A percentile compares a stretch with the other conserved stretches of the same genome.
These are phyloP conservation scores for Leishmania guyanensis DNA, from an alignment of 208 protist species.

Conservation along the genomic window DNA sequence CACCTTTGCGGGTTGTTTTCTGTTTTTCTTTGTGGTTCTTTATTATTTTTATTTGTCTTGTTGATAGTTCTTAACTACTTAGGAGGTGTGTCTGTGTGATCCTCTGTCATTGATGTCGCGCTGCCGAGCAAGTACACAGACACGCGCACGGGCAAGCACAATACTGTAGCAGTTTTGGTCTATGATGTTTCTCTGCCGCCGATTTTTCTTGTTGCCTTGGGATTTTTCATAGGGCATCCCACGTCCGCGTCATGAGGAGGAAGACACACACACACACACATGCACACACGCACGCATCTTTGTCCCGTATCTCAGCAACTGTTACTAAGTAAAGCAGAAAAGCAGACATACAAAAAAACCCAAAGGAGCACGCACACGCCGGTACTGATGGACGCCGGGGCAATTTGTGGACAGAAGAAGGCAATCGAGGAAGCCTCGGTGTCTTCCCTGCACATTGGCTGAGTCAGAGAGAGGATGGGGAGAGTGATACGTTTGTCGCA, in stretches of 20 bases:
- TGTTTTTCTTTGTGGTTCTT: conserved; percentile 1
- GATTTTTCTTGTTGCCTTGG: neutral
- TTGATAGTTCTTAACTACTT: conserved; percentile 8
- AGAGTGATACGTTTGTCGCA: neutral
- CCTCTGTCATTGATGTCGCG: neutral
- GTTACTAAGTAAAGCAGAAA: conserved; percentile 1
- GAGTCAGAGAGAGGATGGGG: neutral
- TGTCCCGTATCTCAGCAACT: neutral
- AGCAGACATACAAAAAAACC: neutral
- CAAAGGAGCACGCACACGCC: neutral
- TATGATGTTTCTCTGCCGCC: neutral
- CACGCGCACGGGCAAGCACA: neutral
- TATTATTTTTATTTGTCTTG: conserved; percentile 2
- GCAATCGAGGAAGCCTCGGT: neutral
- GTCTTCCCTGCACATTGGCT: neutral
- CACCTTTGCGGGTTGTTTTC: neutral
- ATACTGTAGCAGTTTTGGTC: neutral
- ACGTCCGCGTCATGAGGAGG: neutral
- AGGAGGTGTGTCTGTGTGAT: conserved; percentile 7
- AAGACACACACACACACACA: neutral
- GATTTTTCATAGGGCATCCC: conserved; percentile 1
- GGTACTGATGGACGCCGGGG: neutral
- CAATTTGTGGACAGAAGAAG: neutral
- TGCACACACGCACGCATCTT: neutral
- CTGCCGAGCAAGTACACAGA: neutral